Evolutionary conservation across 2,329 filamentous ascomycete species (phyloP).

Genomic region (Penicillium hesseltinei): DNA sequence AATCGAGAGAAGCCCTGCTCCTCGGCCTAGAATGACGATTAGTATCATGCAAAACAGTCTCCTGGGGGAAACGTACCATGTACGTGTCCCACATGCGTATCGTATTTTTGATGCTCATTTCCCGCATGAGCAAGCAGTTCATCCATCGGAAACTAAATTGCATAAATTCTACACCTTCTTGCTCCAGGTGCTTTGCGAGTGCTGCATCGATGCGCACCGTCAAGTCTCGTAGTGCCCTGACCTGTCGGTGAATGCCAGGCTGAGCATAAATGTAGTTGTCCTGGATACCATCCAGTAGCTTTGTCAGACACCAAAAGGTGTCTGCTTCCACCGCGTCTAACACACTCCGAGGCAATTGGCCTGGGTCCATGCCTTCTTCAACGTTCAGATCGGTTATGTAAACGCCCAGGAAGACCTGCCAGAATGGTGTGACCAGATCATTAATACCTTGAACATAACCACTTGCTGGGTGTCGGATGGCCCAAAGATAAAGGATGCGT

Average conservation of each 20-base stretch:
- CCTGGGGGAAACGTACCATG: conserved; percentile 59
- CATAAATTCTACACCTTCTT: conserved; percentile 94
- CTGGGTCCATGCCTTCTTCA: conserved; percentile 93
- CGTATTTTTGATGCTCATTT: conserved; percentile 93
- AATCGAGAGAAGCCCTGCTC: conserved; percentile 98
- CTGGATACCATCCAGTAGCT: conserved; percentile 96
- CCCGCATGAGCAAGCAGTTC: conserved; percentile 97
- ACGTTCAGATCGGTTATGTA: conserved; percentile 95
- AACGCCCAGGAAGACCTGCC: conserved; percentile 91
- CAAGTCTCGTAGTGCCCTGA: conserved; percentile 81
- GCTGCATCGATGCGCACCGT: conserved; percentile 83
- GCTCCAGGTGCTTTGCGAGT: conserved; percentile 83
- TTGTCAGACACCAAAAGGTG: conserved; percentile 97
- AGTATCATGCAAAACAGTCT: conserved; percentile 9
- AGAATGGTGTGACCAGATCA: conserved; percentile 95
- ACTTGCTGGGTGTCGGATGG: conserved; percentile 92
- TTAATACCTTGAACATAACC: conserved; percentile 99
- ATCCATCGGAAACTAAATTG: conserved; percentile 99
- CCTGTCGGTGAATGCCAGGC: conserved; percentile 92
- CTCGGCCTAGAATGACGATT: conserved; percentile 66
- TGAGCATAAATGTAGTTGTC: conserved; percentile 99
- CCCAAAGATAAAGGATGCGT: conserved; percentile 95
- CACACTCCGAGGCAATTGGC: conserved; percentile 84
- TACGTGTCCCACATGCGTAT: conserved; percentile 99
- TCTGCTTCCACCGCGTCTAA: conserved; percentile 96